Conservation (phyloP, 768 basidiomycete genomes). For the Podaxis sp. region DNA sequence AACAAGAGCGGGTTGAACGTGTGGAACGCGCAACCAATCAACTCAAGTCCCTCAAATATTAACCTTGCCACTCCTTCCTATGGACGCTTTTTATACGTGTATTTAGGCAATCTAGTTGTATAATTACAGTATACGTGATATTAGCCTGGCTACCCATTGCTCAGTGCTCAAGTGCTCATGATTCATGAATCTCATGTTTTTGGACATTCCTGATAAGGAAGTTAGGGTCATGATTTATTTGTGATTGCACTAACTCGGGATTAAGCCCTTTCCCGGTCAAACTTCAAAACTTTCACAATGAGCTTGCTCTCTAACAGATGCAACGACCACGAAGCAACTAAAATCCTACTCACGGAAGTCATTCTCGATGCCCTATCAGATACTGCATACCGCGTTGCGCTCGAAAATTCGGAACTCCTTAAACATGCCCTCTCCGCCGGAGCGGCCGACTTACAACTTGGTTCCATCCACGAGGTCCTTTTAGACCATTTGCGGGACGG, state of each 20-base stretch:
- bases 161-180: too few species aligned
- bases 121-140: neutral
- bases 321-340: neutral
- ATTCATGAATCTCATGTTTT: too few species aligned
- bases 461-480: slow-evolving; percentile 1
- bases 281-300: neutral
- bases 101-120: neutral
- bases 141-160: neutral
- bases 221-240: too few species aligned
- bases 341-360: slow-evolving; percentile 38
- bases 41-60: slow-evolving; percentile 7
- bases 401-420: slow-evolving; percentile 27
- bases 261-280: neutral
- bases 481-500: slow-evolving; percentile 17
- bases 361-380: slow-evolving; percentile 46
- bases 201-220: too few species aligned
- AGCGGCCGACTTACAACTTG: slow-evolving; percentile 11
- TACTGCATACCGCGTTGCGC: slow-evolving; percentile 43
- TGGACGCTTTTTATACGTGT: neutral
- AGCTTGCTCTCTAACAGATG: neutral
- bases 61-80: neutral
- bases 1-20: slow-evolving; percentile 4
- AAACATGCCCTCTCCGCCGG: slow-evolving; percentile 54
- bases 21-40: slow-evolving; percentile 7
- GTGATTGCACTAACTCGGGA: too few species aligned